A percentile compares a stretch with the other conserved stretches of the same genome.
phyloP scores from a whole-genome alignment of 208 protist genomes.

The Wallacemonas sp. region DNA sequence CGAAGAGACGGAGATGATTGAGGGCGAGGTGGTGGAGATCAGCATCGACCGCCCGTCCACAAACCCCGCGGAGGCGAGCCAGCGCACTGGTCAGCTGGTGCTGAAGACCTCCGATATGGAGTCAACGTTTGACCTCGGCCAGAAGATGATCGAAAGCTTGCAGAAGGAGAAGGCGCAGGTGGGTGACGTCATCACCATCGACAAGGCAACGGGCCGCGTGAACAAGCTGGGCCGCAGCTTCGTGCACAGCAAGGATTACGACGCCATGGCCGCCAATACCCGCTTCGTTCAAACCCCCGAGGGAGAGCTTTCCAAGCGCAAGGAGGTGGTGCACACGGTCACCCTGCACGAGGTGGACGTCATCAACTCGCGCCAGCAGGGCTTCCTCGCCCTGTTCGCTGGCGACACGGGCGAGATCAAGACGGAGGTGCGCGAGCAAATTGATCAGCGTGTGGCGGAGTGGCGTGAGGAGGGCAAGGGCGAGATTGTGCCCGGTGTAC shows the following conservation, averaged over 20 bases:
- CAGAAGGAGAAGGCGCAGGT: constrained; percentile 98
- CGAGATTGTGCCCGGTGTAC: constrained; percentile 98
- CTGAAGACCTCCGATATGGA: constrained; percentile 99
- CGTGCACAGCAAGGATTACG: constrained; percentile 96
- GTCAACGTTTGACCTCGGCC: constrained; percentile 99
- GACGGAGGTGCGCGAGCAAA: constrained; percentile 99
- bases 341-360: constrained; percentile 99
- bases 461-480: constrained; percentile 99
- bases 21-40: constrained; percentile 99
- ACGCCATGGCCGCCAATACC: constrained; percentile 93
- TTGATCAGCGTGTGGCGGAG: constrained; percentile 99
- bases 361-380: constrained; percentile 99
- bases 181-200: constrained; percentile 99
- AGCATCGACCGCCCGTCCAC: constrained; percentile 97
- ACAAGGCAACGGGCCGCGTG: constrained; percentile 99
- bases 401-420: constrained; percentile 99
- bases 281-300: constrained; percentile 98
- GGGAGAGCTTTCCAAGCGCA: constrained; percentile 99
- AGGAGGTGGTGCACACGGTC: constrained; percentile 99
- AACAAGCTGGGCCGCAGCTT: constrained; percentile 98
- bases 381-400: constrained; percentile 99
- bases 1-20: constrained; percentile 99
- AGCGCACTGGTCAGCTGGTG: constrained; percentile 98
- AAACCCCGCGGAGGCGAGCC: constrained; percentile 84
- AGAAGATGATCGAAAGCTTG: constrained; percentile 99